Base-by-base conservation (phyloP, 2,329 filamentous ascomycete species). In the Neofusicoccum sp. region DNA sequence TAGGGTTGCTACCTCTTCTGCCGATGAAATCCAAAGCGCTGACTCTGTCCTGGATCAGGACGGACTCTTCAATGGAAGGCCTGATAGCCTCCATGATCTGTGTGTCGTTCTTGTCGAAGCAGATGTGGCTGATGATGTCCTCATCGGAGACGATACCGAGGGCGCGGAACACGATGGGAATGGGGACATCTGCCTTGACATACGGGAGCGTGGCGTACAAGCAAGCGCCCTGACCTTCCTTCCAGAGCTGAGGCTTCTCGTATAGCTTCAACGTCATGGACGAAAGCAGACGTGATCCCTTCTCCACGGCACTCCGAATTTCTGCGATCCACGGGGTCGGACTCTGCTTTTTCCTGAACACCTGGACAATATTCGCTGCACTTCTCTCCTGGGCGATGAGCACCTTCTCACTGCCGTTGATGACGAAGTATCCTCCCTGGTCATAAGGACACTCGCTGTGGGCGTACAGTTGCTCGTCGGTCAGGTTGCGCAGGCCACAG, bases 341-440 rank as follows among this genome's bases (percentile, higher is more conserved):
- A 68, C 92, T 94, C n/a, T 93, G 92, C 69, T 94, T 92, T 81
- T 99, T 99, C 80, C 96, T 94, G 86, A 99, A 99, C 33, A 99
- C 94, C 79, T 99, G 95, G 4, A 99, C 95, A 64, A 98, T 99
- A 74, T 99, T 99, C 73, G 94, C 95, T 44, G 95, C 95, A 74
- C 93, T 97, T 66, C 95, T 90, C 78, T 99, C 95, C 76, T 99
- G 95, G 1, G 95, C 95, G 71, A 99, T 99, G 69, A 99, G 81
- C 28, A 99, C 95, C 83, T 99, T 99, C 76, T 99, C 95, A 78
- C 92, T 96, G 47, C 95, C 95, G 80, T 99, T 99, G 84, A 99
- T 99, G 71, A 99, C 92, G 74, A 99, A 99, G 79, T 99, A 99
- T 68, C 95, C 95, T 69, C 95, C 95, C 74, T 97, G 95, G 73